phyloP scores from a whole-genome alignment of 2,329 filamentous ascomycete species.

The Geosmithia morbida region DNA sequence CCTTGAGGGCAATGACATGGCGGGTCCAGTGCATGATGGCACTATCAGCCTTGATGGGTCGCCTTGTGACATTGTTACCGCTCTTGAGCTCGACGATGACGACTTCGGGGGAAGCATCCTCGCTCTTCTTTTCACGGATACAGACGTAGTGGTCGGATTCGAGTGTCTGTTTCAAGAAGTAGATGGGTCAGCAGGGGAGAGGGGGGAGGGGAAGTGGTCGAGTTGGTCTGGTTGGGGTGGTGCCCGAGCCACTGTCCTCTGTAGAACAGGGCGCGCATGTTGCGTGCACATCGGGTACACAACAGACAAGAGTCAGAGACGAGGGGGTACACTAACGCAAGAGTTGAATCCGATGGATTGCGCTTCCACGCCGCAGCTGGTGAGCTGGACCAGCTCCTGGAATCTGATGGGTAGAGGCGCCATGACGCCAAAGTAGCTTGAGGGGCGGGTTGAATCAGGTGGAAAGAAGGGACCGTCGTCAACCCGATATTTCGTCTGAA shows the following conservation, averaged over 20 bases:
- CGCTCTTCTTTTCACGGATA: constrained; percentile 84
- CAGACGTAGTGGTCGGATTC: constrained; percentile 97
- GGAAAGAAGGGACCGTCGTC: constrained; percentile 9
- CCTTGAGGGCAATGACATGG: constrained; percentile 93
- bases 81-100: constrained; percentile 98
- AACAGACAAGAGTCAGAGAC: neutral
- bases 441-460: constrained; percentile 7
- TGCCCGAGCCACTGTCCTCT: neutral
- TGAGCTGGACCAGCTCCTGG: constrained; percentile 69
- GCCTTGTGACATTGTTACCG: constrained; percentile 84
- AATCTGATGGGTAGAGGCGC: constrained; percentile 82
- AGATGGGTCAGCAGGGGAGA: neutral
- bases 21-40: constrained; percentile 98
- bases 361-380: constrained; percentile 30
- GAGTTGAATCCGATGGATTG: constrained; percentile 61
- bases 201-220: neutral
- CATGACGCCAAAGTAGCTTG: constrained; percentile 27
- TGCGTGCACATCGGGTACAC: neutral
- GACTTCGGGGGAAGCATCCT: constrained; percentile 76
- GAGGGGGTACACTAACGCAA: constrained; percentile 41
- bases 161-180: constrained; percentile 52
- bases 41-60: constrained; percentile 97
- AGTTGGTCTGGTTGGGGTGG: neutral
- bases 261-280: neutral
- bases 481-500: constrained; percentile 10